phyloP scores from a whole-genome alignment of 768 basidiomycete species.

The Vararia minispora region DNA sequence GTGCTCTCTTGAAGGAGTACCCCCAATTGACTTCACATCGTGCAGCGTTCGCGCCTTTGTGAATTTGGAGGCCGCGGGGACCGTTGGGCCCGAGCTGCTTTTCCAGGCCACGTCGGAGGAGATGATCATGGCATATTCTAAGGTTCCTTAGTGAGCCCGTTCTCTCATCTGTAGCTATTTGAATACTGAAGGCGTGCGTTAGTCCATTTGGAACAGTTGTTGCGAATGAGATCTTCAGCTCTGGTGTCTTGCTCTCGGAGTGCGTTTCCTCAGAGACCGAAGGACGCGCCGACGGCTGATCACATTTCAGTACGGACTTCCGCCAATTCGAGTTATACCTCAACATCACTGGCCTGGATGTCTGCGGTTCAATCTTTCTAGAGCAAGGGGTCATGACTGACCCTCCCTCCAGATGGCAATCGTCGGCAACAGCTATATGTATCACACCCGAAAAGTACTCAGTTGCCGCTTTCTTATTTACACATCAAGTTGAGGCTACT shows the following conservation, averaged over 20 bases:
- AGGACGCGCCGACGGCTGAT: background rate
- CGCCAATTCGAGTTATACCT: slow-evolving; percentile 87
- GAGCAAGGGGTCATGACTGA: background rate
- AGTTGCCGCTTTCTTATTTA: background rate
- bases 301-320: slow-evolving; percentile 70
- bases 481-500: background rate
- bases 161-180: background rate
- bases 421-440: slow-evolving; percentile 86
- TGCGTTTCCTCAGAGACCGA: slow-evolving; percentile 24
- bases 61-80: slow-evolving; percentile 91
- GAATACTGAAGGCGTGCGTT: background rate
- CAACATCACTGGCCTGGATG: slow-evolving; percentile 86
- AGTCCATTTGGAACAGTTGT: slow-evolving; percentile 84
- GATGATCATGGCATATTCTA: slow-evolving; percentile 87
- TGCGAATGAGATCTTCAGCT: slow-evolving; percentile 88
- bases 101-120: slow-evolving; percentile 95
- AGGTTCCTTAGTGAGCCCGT: slow-evolving; percentile 55
- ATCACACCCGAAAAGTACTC: slow-evolving; percentile 78
- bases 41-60: slow-evolving; percentile 77
- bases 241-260: slow-evolving; percentile 87
- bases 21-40: no score
- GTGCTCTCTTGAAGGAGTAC: background rate
- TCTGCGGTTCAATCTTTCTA: slow-evolving; percentile 24
- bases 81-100: slow-evolving; percentile 75
- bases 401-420: slow-evolving; percentile 59